A percentile compares a stretch with the other conserved stretches of the same genome.
These are phyloP conservation scores for Alternaria conjuncta DNA, from an alignment of 2,329 filamentous ascomycete species.

Conservation along the genomic window DNA sequence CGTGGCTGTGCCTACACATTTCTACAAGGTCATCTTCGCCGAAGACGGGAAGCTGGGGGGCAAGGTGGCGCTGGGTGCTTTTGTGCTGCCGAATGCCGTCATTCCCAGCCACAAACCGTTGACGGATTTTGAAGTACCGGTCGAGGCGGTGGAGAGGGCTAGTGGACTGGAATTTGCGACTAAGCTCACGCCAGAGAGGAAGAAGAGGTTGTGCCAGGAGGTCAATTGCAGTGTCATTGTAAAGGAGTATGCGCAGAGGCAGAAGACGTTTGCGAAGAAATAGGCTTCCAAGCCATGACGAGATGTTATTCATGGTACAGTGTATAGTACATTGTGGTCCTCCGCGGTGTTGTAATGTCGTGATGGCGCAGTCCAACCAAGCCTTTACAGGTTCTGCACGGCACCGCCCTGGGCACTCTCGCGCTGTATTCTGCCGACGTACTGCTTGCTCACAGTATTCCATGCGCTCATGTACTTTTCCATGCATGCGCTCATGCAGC, in stretches of 20 bases:
- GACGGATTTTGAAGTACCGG: constrained; percentile 89
- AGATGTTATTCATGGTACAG: constrained; percentile 25
- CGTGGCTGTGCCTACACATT: constrained; percentile 95
- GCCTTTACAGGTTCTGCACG: constrained; percentile 12
- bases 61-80: constrained; percentile 84
- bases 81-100: constrained; percentile 89
- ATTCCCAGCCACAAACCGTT: constrained; percentile 90
- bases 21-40: constrained; percentile 98
- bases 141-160: constrained; percentile 91
- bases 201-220: constrained; percentile 84
- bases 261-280: constrained; percentile 54
- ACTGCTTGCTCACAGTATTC: constrained; percentile 59
- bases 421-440: constrained; percentile 57
- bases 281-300: constrained; percentile 8
- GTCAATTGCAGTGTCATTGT: constrained; percentile 83
- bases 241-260: constrained; percentile 73
- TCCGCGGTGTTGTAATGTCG: not conserved
- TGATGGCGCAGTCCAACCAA: constrained; percentile 4
- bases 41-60: constrained; percentile 75
- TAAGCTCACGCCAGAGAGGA: constrained; percentile 74
- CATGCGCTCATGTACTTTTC: constrained; percentile 63
- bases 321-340: constrained; percentile 30
- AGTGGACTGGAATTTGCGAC: constrained; percentile 89
- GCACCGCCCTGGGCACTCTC: constrained; percentile 28
- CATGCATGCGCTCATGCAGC: constrained; percentile 60